These are phyloP conservation scores for Skeletonema tropicum DNA, from an alignment of 108 stramenopile genomes.

Conservation along the genomic window DNA sequence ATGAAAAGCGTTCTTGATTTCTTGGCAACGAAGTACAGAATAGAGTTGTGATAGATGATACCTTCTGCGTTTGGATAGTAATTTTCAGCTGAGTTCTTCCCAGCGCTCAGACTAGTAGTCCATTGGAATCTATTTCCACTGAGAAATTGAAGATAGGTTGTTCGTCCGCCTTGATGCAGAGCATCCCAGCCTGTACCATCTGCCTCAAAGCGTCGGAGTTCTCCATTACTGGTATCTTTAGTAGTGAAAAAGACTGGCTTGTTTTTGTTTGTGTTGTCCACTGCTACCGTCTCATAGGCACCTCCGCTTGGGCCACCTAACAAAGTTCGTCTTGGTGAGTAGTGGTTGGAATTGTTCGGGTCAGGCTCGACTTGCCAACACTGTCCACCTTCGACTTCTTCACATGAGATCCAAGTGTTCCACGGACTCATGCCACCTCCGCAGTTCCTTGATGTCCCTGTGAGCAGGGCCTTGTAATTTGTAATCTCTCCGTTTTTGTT, in stretches of 20 bases:
- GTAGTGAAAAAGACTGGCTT: conserved; percentile 56
- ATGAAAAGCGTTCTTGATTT: conserved; percentile 33
- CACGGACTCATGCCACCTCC: conserved; percentile 35
- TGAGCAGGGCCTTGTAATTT: conserved; percentile 45
- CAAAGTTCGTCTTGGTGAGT: neutral
- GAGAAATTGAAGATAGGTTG: neutral
- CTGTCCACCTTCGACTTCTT: neutral
- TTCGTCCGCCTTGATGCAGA: conserved; percentile 1
- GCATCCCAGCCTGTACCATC: conserved; percentile 8
- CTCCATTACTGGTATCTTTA: conserved; percentile 51
- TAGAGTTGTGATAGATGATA: conserved; percentile 46
- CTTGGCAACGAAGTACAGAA: conserved; percentile 55
- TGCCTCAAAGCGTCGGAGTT: conserved; percentile 24
- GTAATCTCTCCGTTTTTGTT: conserved; percentile 40
- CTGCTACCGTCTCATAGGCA: conserved; percentile 32
- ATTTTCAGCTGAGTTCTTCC: conserved; percentile 8
- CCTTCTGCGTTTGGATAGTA: conserved; percentile 47
- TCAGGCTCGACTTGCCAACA: conserved; percentile 12
- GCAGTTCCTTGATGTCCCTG: conserved; percentile 54
- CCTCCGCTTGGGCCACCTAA: neutral
- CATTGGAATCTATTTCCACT: conserved; percentile 6
- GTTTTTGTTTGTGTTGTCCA: conserved; percentile 48
- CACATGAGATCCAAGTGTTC: conserved; percentile 4
- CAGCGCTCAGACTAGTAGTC: conserved; percentile 17
- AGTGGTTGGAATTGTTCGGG: neutral